Conservation (phyloP, 2,329 filamentous ascomycete species). For the Fusarium penzigii region DNA sequence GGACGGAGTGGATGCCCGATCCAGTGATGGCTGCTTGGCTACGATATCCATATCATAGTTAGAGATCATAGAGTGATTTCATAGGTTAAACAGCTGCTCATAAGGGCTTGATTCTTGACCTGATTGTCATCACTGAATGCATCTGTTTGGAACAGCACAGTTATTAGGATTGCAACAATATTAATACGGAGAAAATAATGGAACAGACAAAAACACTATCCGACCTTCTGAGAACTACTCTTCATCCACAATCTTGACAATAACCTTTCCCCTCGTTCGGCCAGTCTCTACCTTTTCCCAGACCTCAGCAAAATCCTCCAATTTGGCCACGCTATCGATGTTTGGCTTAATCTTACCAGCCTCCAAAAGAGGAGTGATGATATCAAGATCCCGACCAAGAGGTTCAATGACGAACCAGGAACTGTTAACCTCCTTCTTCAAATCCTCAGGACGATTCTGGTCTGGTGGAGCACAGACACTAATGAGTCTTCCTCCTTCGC, state of each 20-base stretch:
- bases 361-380: constrained; percentile 14
- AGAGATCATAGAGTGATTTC: no score
- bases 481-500: constrained; percentile 9
- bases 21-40: no score
- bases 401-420: constrained; percentile 18
- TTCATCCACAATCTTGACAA: constrained; percentile 8
- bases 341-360: constrained; percentile 14
- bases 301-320: constrained; percentile 10
- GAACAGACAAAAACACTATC: no score
- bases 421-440: constrained; percentile 5
- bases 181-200: no score
- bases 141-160: no score
- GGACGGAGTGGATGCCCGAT: no score
- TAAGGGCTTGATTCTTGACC: no score
- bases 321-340: constrained; percentile 13
- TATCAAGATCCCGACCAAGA: constrained; percentile 10
- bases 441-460: constrained; percentile 9
- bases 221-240: not conserved
- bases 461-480: constrained; percentile 12
- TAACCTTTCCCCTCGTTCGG: constrained; percentile 12
- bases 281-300: constrained; percentile 21
- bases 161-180: no score
- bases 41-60: no score
- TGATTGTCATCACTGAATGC: no score
- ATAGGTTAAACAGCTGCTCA: no score